Evolutionary conservation across 2,329 filamentous ascomycete genomes (phyloP).

Genomic region (Aspergillus texensis): DNA sequence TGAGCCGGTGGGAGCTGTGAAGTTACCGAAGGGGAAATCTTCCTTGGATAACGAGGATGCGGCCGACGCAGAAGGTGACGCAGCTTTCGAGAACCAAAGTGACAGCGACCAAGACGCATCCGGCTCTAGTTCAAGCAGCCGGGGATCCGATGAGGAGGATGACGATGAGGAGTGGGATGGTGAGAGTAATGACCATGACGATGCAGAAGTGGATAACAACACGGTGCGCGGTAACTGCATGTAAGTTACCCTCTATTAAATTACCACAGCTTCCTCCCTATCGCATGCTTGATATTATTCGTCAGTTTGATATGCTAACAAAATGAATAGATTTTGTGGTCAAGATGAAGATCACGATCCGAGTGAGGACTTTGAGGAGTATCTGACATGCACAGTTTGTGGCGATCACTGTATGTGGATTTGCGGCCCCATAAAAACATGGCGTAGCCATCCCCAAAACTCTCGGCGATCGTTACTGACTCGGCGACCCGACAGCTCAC

Average conservation of each 20-base stretch:
- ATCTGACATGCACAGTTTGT: constrained; percentile 75
- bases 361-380: constrained; percentile 77
- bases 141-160: constrained; percentile 58
- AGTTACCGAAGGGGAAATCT: constrained; percentile 33
- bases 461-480: constrained; percentile 32
- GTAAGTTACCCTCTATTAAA: constrained; percentile 47
- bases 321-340: constrained; percentile 71
- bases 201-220: constrained; percentile 48
- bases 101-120: constrained; percentile 45
- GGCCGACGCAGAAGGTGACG: constrained; percentile 44
- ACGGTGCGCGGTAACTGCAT: constrained; percentile 63
- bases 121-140: constrained; percentile 48
- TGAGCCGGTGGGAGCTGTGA: constrained; percentile 43
- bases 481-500: constrained; percentile 70
- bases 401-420: constrained; percentile 75
- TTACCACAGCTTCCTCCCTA: not conserved
- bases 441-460: constrained; percentile 32
- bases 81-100: constrained; percentile 45
- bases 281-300: not conserved
- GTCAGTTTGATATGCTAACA: constrained; percentile 30
- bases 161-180: constrained; percentile 50
- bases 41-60: constrained; percentile 41
- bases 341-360: constrained; percentile 82
- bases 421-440: constrained; percentile 27
- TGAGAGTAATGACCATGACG: constrained; percentile 50